A percentile compares a stretch with the other conserved stretches of the same genome.
Evolutionary conservation across 2,329 filamentous ascomycete genomes (phyloP).

Genomic region (Cyphellophora europaea): DNA sequence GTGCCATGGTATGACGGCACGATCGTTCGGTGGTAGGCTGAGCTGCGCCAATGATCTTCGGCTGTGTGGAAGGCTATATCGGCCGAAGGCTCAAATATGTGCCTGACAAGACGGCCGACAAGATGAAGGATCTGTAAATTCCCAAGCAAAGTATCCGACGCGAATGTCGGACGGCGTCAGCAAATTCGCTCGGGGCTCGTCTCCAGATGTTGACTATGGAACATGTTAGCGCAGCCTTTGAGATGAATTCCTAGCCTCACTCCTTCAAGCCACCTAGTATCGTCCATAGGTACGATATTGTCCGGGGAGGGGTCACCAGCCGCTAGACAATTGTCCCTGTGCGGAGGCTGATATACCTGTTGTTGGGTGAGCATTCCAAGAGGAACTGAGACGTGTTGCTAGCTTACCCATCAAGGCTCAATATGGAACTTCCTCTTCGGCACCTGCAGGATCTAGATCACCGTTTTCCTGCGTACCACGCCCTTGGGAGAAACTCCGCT

Average conservation of each 20-base stretch:
- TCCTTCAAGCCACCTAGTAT: constrained; percentile 2
- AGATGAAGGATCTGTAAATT: constrained; percentile 6
- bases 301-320: constrained; percentile 3
- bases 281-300: constrained; percentile 5
- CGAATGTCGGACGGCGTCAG: constrained; percentile 3
- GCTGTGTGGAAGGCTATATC: constrained; percentile 3
- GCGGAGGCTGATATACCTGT: constrained; percentile 6
- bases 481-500: constrained; percentile 2
- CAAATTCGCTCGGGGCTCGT: background rate
- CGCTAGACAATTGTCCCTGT: constrained; percentile 2
- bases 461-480: background rate
- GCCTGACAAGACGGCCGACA: constrained; percentile 2
- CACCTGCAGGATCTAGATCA: background rate
- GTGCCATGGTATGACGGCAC: no score
- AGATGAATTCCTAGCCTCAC: constrained; percentile 2
- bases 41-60: no score
- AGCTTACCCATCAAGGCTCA: constrained; percentile 5
- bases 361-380: no score
- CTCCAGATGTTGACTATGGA: background rate
- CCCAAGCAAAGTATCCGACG: constrained; percentile 5
- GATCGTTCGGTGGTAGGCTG: no score
- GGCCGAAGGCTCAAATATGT: constrained; percentile 3
- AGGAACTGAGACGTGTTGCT: no score
- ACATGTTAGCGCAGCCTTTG: background rate
- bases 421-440: constrained; percentile 3